Evolutionary conservation across 768 basidiomycete species (phyloP).

Genomic region (Pleurotus eryngii): DNA sequence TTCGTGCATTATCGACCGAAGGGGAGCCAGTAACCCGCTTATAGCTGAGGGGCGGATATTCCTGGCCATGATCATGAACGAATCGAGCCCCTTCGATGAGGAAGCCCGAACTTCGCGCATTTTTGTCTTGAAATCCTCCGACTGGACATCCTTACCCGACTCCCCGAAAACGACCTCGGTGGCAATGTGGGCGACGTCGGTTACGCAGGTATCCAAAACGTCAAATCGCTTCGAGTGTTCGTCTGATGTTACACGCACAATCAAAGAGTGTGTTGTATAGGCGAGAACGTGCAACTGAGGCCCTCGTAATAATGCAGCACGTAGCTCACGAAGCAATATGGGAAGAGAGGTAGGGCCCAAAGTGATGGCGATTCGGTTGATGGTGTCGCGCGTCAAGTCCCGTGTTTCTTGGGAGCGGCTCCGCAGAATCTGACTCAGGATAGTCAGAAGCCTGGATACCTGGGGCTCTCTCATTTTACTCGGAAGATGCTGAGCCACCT

Average conservation of each 20-base stretch:
- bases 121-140: constrained; percentile 92
- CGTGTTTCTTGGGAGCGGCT: constrained; percentile 92
- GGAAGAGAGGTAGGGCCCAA: constrained; percentile 76
- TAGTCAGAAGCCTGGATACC: constrained; percentile 72
- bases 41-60: constrained; percentile 75
- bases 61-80: constrained; percentile 78
- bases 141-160: constrained; percentile 82
- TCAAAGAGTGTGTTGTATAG: constrained; percentile 74
- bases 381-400: constrained; percentile 78
- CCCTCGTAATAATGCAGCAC: constrained; percentile 82
- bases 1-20: constrained; percentile 82
- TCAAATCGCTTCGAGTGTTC: constrained; percentile 53
- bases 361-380: constrained; percentile 72
- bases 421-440: constrained; percentile 86
- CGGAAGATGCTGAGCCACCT: constrained; percentile 81
- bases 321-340: constrained; percentile 71
- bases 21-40: constrained; percentile 69
- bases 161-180: constrained; percentile 93
- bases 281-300: constrained; percentile 94
- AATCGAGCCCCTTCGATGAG: constrained; percentile 80
- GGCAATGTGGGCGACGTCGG: constrained; percentile 75
- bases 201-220: constrained; percentile 72
- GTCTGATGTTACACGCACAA: constrained; percentile 73
- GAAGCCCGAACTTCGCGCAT: constrained; percentile 89
- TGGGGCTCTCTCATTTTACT: constrained; percentile 58